A percentile compares a stretch with the other conserved stretches of the same genome.
Evolutionary conservation across 1,139 yeast genomes (phyloP).

Genomic region (Suhomyces guaymorum): DNA sequence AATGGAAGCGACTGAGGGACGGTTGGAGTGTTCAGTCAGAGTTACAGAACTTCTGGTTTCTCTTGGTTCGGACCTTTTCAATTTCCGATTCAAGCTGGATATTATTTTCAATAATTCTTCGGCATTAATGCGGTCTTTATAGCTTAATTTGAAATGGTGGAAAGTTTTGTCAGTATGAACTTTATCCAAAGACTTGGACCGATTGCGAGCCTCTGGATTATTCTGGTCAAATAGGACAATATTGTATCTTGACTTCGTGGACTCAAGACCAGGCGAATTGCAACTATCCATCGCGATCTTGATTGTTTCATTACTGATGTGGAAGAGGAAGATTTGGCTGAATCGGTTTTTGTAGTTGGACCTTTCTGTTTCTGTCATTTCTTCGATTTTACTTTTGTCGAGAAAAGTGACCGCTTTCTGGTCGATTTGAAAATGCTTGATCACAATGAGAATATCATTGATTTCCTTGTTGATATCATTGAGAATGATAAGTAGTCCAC

Average conservation of each 20-base stretch:
- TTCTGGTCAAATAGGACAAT: slow-evolving; percentile 27
- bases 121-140: slow-evolving; percentile 31
- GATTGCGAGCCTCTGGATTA: slow-evolving; percentile 15
- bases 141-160: slow-evolving; percentile 28
- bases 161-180: slow-evolving; percentile 27
- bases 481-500: slow-evolving; percentile 30
- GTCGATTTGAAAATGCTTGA: slow-evolving; percentile 32
- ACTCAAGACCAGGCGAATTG: slow-evolving; percentile 32
- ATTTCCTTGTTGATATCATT: slow-evolving; percentile 32
- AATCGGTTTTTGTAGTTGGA: slow-evolving; percentile 18
- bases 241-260: slow-evolving; percentile 29
- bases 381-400: slow-evolving; percentile 22
- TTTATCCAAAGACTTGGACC: slow-evolving; percentile 10
- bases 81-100: slow-evolving; percentile 19
- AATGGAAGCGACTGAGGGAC: slow-evolving; percentile 17
- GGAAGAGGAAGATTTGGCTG: slow-evolving; percentile 25
- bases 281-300: slow-evolving; percentile 25
- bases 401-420: slow-evolving; percentile 30
- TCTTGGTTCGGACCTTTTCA: slow-evolving; percentile 3
- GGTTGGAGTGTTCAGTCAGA: slow-evolving; percentile 2
- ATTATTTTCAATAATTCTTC: slow-evolving; percentile 28
- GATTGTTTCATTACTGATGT: slow-evolving; percentile 16
- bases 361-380: slow-evolving; percentile 16
- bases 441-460: slow-evolving; percentile 39
- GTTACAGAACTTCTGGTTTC: background rate